phyloP scores from a whole-genome alignment of 2,329 filamentous ascomycete species.

The Fusarium sp. region DNA sequence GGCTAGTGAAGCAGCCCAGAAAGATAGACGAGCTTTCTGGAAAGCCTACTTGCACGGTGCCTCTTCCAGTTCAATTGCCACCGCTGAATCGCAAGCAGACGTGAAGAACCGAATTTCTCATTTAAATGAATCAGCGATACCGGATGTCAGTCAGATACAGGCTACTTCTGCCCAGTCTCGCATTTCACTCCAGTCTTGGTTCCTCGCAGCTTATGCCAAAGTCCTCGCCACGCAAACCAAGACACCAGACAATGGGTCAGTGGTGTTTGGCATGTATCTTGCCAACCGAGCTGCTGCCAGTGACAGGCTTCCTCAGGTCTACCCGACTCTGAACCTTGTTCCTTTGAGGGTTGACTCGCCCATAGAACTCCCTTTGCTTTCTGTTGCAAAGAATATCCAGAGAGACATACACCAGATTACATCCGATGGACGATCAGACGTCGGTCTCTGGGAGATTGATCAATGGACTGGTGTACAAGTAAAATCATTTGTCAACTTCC shows the following conservation, averaged over 20 bases:
- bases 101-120: conserved; percentile 32
- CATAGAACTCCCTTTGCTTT: conserved; percentile 49
- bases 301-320: conserved; percentile 58
- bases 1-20: not conserved
- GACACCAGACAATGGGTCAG: conserved; percentile 12
- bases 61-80: not conserved
- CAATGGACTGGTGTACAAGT: conserved; percentile 78
- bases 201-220: conserved; percentile 77
- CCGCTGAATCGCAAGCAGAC: not conserved
- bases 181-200: conserved; percentile 75
- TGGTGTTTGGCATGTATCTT: conserved; percentile 82
- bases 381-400: conserved; percentile 71
- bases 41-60: conserved; percentile 48
- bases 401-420: conserved; percentile 71
- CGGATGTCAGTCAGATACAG: conserved; percentile 46
- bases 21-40: conserved; percentile 53
- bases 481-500: conserved; percentile 83
- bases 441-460: conserved; percentile 75
- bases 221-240: conserved; percentile 48
- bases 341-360: conserved; percentile 68
- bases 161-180: conserved; percentile 58
- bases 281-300: conserved; percentile 73
- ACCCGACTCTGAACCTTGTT: conserved; percentile 82
- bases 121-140: conserved; percentile 60
- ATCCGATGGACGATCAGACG: conserved; percentile 59